A percentile compares a stretch with the other conserved stretches of the same genome.
Conservation (phyloP, 1,139 yeast genomes). For the Hansenula lynferdii region DNA sequence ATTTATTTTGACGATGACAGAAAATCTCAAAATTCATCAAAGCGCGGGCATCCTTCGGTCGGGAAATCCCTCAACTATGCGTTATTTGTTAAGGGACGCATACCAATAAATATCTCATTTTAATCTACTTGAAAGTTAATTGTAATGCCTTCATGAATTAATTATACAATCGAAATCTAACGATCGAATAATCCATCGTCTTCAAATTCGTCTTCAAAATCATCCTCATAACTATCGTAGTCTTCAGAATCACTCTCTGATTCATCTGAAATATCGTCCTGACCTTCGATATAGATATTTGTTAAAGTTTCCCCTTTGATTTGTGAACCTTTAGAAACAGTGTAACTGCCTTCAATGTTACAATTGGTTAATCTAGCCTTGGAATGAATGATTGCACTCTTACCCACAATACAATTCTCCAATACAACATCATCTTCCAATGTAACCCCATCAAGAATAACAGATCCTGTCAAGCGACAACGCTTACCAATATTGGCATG, state of each 20-base stretch:
- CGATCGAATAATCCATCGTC: slow-evolving; percentile 44
- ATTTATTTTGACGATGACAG: not conserved
- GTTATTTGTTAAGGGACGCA: not conserved
- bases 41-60: not conserved
- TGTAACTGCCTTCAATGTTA: slow-evolving; percentile 77
- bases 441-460: slow-evolving; percentile 63
- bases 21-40: not conserved
- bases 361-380: slow-evolving; percentile 68
- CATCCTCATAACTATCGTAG: slow-evolving; percentile 27
- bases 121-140: too few species aligned
- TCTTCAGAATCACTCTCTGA: slow-evolving; percentile 31
- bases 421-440: slow-evolving; percentile 74
- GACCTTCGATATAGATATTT: slow-evolving; percentile 54
- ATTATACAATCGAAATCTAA: slow-evolving; percentile 14
- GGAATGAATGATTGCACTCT: slow-evolving; percentile 51
- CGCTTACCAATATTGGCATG: slow-evolving; percentile 76
- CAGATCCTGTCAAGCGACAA: slow-evolving; percentile 84
- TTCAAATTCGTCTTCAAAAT: slow-evolving; percentile 27
- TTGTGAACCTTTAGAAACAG: slow-evolving; percentile 55
- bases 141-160: too few species aligned
- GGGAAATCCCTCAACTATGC: not conserved
- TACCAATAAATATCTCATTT: not conserved
- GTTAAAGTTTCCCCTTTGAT: slow-evolving; percentile 83
- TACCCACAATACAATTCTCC: slow-evolving; percentile 89
- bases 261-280: slow-evolving; percentile 29